Percentiles rank a stretch among this genome's conserved stretches.
phyloP scores from a whole-genome alignment of 2,329 filamentous ascomycete species.

The Colletotrichum lentis region DNA sequence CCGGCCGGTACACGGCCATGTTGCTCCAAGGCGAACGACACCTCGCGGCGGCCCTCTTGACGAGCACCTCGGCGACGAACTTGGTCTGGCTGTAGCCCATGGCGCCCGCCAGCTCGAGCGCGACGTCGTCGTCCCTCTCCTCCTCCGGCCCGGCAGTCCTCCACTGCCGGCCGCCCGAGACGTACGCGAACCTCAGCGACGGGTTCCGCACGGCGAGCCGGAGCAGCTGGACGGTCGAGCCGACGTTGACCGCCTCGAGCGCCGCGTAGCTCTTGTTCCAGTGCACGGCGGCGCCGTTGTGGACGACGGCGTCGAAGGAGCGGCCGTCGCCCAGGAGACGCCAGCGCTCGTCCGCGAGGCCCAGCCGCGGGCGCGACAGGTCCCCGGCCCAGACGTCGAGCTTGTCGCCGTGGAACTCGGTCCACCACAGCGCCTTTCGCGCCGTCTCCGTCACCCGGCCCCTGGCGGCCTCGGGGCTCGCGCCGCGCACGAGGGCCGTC shows the following conservation, averaged over 20 bases:
- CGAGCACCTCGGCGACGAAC: slow-evolving; percentile 40
- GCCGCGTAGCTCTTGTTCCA: slow-evolving; percentile 31
- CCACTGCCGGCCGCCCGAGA: slow-evolving; percentile 29
- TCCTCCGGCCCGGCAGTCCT: no score
- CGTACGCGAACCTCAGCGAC: slow-evolving; percentile 1
- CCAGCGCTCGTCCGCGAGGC: slow-evolving; percentile 5
- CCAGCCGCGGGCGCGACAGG: not conserved
- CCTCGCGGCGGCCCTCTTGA: slow-evolving; percentile 37
- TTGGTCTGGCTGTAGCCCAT: slow-evolving; percentile 42
- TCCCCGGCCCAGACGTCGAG: slow-evolving; percentile 22
- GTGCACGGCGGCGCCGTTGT: slow-evolving; percentile 24
- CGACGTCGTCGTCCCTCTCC: slow-evolving; percentile 4
- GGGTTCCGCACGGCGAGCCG: not conserved
- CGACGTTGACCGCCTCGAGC: slow-evolving; percentile 16
- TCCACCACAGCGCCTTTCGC: slow-evolving; percentile 16
- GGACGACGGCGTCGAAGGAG: slow-evolving; percentile 3
- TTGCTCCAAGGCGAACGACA: not conserved
- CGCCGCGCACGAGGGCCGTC: not conserved
- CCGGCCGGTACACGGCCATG: slow-evolving; percentile 25
- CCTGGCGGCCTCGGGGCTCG: not conserved
- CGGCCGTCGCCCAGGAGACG: not conserved
- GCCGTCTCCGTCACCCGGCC: slow-evolving; percentile 3
- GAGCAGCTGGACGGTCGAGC: slow-evolving; percentile 6
- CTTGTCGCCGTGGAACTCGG: slow-evolving; percentile 20
- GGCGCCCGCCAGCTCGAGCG: slow-evolving; percentile 24